phyloP scores from a whole-genome alignment of 441 rosid genomes.

The Euphorbia celastroides region DNA sequence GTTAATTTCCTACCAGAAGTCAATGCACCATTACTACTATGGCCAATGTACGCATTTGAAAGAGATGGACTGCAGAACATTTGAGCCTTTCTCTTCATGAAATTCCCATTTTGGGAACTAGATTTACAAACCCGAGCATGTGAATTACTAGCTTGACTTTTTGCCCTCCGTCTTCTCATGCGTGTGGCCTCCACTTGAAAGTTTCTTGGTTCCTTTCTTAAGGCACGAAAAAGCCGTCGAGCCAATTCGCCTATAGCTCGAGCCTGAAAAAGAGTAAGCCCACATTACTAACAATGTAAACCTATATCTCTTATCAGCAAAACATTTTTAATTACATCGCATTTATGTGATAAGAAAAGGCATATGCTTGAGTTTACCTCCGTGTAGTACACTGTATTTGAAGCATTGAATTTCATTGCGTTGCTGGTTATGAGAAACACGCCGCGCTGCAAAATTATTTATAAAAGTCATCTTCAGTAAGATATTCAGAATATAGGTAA shows the following conservation, averaged over 20 bases:
- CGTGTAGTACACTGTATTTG: slow-evolving; percentile 32
- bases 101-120: slow-evolving; percentile 5
- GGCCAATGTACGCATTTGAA: not conserved
- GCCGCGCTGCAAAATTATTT: slow-evolving; percentile 37
- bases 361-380: slow-evolving; percentile 36
- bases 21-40: not conserved
- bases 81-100: not conserved
- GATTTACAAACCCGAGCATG: slow-evolving; percentile 5
- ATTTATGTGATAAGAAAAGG: not conserved
- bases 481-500: not conserved
- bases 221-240: slow-evolving; percentile 23
- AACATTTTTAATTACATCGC: not conserved
- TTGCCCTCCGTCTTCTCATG: slow-evolving; percentile 20
- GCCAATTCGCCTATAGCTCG: slow-evolving; percentile 35
- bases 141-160: slow-evolving; percentile 20
- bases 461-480: slow-evolving; percentile 5
- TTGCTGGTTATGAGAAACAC: slow-evolving; percentile 39
- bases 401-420: slow-evolving; percentile 45
- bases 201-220: slow-evolving; percentile 31
- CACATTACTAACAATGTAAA: not conserved
- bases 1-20: slow-evolving; percentile 15
- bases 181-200: slow-evolving; percentile 27
- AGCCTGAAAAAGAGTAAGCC: slow-evolving; percentile 30
- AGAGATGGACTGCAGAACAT: not conserved
- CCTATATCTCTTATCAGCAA: not conserved